phyloP scores from a whole-genome alignment of 176 grass and related monocot species.

The Aegilops umbellulata region DNA sequence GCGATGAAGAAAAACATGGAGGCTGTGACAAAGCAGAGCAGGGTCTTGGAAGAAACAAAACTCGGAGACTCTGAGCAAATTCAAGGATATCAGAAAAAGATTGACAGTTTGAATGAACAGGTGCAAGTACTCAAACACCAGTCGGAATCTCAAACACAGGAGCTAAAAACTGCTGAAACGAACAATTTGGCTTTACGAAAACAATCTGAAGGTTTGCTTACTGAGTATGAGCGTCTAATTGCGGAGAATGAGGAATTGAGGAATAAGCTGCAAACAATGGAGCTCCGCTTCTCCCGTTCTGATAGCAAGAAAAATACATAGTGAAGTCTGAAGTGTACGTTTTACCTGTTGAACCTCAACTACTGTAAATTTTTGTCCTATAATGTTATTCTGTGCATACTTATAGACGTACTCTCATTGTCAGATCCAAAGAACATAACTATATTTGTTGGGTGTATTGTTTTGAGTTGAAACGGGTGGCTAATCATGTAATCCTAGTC shows the following conservation, averaged over 20 bases:
- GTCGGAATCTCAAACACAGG: constrained; percentile 45
- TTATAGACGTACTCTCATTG: not conserved
- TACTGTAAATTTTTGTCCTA: constrained; percentile 22
- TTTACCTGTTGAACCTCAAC: not conserved
- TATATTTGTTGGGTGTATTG: not conserved
- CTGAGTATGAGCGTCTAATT: constrained; percentile 70
- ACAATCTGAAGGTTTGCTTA: constrained; percentile 77
- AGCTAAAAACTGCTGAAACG: constrained; percentile 55
- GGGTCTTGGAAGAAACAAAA: constrained; percentile 68
- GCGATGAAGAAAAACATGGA: constrained; percentile 64
- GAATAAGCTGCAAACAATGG: constrained; percentile 57
- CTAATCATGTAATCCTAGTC: too few species aligned
- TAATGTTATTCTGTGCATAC: not conserved
- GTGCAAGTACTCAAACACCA: constrained; percentile 46
- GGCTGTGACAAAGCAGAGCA: constrained; percentile 58
- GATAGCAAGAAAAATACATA: constrained; percentile 65
- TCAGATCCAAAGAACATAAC: not conserved
- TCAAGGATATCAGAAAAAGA: constrained; percentile 50
- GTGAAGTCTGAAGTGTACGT: not conserved
- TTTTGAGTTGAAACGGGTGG: not conserved
- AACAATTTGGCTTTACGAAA: constrained; percentile 51
- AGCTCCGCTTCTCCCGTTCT: constrained; percentile 52
- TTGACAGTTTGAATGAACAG: constrained; percentile 51
- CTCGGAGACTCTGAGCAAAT: constrained; percentile 35
- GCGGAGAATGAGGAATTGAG: constrained; percentile 69